Base-by-base conservation (phyloP, 1,284 basidiomycete species). In the Rhodotorula sp. region DNA sequence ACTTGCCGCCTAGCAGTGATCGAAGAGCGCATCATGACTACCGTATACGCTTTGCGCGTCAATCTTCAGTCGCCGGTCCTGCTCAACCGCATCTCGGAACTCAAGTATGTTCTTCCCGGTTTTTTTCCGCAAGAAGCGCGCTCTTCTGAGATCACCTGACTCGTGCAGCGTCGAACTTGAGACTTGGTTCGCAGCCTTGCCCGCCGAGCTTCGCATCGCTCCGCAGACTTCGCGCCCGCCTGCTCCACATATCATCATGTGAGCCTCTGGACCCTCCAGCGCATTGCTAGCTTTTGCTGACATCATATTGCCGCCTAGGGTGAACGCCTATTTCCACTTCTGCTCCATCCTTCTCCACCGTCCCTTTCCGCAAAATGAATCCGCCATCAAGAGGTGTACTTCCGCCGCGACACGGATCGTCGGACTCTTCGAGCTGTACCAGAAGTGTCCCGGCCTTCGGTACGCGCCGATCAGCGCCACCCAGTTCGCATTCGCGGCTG, bases 401-500 rank as follows among this genome's bases (percentile, higher is more conserved):
- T 87, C 87, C 0, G 87, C 88, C 58, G 55, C 55, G 30, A 64
- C 86, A 51, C 86, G 87, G 66, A 87, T 88, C 67, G 85, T 89
- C 79, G 83, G 86, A 18, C 82, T 89, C 1, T 80, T 86, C 4
- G 82, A 70, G 56, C 62, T 78, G 18, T 79, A 75, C 66, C 71
- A 75, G 42, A 79, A 80, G 15, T 82, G 86, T 24, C 89, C 88
- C 76, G 82, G 83, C 1, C 81, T 89, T 6, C 86, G 88, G 42
- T 88, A 85, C 75, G 82, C 84, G 24, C 86, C 88, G 0, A 84
- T 88, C 57, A 87, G 87, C 8, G 81, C 87, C 59, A 82, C 87
- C 42, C 87, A 89, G 75, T 84, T 85, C 57, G 82, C 86, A 56
- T 90, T 89, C 78, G 85, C 85, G 7, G 87, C 88, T 0, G 88